Evolutionary conservation across 768 basidiomycete species (phyloP).

Genomic region (Brasilioporus rufonigricans): DNA sequence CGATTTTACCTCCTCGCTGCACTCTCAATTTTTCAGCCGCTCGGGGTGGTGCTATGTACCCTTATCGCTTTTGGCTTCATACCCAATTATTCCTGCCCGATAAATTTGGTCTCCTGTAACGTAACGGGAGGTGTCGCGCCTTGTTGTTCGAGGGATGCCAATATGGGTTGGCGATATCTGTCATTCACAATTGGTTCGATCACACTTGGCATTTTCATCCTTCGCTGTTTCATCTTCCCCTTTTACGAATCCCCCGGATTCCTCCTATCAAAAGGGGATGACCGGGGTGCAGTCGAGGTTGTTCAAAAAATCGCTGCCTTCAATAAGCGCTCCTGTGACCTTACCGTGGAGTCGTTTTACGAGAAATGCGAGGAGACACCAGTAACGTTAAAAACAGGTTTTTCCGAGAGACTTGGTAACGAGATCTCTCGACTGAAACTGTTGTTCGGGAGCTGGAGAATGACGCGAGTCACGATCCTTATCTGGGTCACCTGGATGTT

Average conservation of each 20-base stretch:
- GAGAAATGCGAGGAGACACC: constrained; percentile 2
- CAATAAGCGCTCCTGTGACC: constrained; percentile 7
- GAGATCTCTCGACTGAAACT: constrained; percentile 12
- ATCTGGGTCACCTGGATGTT: constrained; percentile 18
- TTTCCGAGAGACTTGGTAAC: not conserved
- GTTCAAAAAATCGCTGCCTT: constrained; percentile 14
- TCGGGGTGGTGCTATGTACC: not conserved
- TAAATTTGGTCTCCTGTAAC: constrained; percentile 7
- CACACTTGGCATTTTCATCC: constrained; percentile 10
- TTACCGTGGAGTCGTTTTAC: constrained; percentile 15
- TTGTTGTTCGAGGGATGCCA: constrained; percentile 15
- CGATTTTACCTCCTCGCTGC: constrained; percentile 16
- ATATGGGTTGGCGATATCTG: constrained; percentile 23
- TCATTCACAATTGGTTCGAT: constrained; percentile 8
- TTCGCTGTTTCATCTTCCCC: constrained; percentile 18
- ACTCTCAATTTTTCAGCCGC: constrained; percentile 7
- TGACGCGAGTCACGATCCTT: constrained; percentile 6
- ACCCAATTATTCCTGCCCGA: constrained; percentile 16
- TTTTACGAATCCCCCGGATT: constrained; percentile 16
- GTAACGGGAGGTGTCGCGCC: constrained; percentile 11
- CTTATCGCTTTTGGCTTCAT: constrained; percentile 11
- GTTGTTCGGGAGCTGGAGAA: constrained; percentile 15
- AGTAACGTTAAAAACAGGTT: not conserved
- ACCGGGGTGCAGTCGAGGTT: constrained; percentile 12
- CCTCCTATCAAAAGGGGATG: constrained; percentile 14